These are phyloP conservation scores for Globisporangium nagaii DNA, from an alignment of 352 stramenopile genomes.

Conservation along the genomic window DNA sequence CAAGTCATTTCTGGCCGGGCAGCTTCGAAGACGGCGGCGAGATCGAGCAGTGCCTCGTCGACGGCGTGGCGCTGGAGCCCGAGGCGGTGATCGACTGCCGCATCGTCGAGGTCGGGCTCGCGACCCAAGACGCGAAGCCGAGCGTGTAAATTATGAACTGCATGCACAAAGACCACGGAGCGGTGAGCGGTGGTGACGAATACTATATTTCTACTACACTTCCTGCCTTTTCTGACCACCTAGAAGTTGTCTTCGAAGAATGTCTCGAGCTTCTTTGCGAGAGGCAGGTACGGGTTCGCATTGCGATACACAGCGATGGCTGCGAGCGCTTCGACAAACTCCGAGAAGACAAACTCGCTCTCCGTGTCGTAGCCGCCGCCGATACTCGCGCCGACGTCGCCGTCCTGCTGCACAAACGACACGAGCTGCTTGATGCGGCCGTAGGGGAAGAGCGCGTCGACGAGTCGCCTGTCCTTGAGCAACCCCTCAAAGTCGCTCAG, in stretches of 20 bases:
- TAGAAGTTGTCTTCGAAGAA: conserved; percentile 79
- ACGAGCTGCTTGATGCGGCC: conserved; percentile 76
- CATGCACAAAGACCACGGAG: no score
- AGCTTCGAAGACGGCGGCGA: conserved; percentile 80
- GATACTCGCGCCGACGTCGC: conserved; percentile 40
- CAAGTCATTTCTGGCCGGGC: conserved; percentile 79
- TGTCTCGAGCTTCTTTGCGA: conserved; percentile 69
- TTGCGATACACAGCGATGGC: conserved; percentile 73
- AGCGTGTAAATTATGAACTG: conserved; percentile 1
- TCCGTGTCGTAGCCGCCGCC: conserved; percentile 50
- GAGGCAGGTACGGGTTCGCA: conserved; percentile 68
- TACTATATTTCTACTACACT: background rate
- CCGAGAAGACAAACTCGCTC: conserved; percentile 73
- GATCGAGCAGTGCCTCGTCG: conserved; percentile 50
- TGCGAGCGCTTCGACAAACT: conserved; percentile 69
- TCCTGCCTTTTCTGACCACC: no score
- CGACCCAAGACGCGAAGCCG: conserved; percentile 25
- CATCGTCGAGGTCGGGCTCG: conserved; percentile 74
- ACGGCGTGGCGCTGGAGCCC: conserved; percentile 33
- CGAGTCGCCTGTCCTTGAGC: conserved; percentile 60
- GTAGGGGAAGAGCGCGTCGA: conserved; percentile 70
- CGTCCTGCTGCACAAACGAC: conserved; percentile 71
- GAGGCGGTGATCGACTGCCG: conserved; percentile 77
- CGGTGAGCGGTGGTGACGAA: no score
- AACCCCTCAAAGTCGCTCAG: conserved; percentile 64